These are phyloP conservation scores for Russula sp. DNA, from an alignment of 768 basidiomycete species.

Conservation along the genomic window DNA sequence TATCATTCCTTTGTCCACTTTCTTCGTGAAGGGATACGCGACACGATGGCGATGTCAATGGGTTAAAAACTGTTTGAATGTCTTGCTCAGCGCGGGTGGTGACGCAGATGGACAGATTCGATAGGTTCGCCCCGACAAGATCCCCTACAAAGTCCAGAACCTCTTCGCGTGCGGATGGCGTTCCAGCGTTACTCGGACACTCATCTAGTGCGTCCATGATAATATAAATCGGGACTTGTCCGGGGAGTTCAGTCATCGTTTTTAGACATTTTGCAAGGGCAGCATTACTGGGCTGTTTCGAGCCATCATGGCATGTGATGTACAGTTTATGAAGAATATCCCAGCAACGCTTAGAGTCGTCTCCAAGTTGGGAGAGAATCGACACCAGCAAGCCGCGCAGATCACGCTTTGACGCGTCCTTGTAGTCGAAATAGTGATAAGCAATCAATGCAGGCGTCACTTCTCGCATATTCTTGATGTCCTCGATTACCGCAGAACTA, in stretches of 20 bases:
- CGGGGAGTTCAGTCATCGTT: neutral
- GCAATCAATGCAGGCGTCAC: neutral
- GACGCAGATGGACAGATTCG: neutral
- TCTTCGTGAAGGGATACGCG: too few relatives aligned
- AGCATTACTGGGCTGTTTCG: neutral
- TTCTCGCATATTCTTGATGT: neutral
- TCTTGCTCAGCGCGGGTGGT: too few relatives aligned
- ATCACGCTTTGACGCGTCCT: neutral
- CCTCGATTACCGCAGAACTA: neutral
- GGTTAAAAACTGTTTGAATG: too few relatives aligned
- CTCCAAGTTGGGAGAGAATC: neutral
- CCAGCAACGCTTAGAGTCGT: neutral
- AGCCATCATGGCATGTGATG: neutral
- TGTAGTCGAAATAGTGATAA: conserved; percentile 1
- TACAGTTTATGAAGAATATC: neutral
- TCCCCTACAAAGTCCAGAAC: neutral
- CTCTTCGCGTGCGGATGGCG: neutral
- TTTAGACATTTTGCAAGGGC: neutral
- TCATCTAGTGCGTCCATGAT: neutral
- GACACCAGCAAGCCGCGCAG: neutral
- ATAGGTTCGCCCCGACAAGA: neutral
- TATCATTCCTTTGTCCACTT: too few relatives aligned
- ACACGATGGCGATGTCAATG: too few relatives aligned
- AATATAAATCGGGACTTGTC: neutral
- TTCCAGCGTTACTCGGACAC: neutral